phyloP scores from a whole-genome alignment of 495 filamentous ascomycete genomes.

The Aspergillus kassunensis region DNA sequence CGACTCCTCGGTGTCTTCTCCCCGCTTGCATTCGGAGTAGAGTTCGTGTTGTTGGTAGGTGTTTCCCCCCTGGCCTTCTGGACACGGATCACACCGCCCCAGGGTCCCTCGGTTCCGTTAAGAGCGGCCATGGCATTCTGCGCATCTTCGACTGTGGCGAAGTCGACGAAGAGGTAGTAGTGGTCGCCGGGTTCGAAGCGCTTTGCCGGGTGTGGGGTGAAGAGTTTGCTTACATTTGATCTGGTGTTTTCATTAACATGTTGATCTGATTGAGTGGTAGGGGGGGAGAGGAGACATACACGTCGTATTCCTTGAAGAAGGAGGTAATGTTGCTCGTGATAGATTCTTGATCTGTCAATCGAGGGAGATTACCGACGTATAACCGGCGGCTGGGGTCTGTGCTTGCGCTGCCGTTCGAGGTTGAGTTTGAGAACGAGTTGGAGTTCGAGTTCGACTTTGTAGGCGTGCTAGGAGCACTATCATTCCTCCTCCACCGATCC shows the following conservation, averaged over 20 bases:
- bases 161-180: constrained; percentile 68
- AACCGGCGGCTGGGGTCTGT: constrained; percentile 50
- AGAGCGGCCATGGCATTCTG: constrained; percentile 42
- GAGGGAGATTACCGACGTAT: constrained; percentile 61
- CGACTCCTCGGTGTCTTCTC: constrained; percentile 11
- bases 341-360: constrained; percentile 51
- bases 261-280: background rate
- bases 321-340: constrained; percentile 50
- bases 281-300: constrained; percentile 29
- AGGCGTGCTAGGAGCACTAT: constrained; percentile 6
- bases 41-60: constrained; percentile 17
- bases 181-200: constrained; percentile 51
- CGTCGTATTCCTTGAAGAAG: constrained; percentile 56
- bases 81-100: constrained; percentile 45
- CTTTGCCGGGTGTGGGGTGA: constrained; percentile 53
- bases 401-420: constrained; percentile 8
- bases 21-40: constrained; percentile 9
- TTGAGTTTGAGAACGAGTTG: constrained; percentile 13
- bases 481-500: constrained; percentile 38
- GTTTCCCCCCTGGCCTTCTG: constrained; percentile 36
- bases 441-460: background rate
- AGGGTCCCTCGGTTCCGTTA: constrained; percentile 39
- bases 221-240: constrained; percentile 67
- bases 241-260: constrained; percentile 47
- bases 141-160: constrained; percentile 52